phyloP scores from a whole-genome alignment of 495 filamentous ascomycete species.

The Trichoderma virens region DNA sequence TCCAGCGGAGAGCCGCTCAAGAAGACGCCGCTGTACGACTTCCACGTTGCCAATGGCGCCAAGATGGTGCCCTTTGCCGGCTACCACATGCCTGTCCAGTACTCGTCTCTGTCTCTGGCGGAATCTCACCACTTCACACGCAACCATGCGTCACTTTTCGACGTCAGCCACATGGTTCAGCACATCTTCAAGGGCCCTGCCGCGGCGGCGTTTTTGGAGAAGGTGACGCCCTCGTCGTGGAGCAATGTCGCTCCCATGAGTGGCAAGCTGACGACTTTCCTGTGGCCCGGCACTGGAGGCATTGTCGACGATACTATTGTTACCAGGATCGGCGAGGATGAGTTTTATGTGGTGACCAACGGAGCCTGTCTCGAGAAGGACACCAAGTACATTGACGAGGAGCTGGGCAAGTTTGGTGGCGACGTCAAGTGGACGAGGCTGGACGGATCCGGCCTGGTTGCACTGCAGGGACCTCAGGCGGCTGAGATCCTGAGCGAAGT shows the following conservation, averaged over 20 bases:
- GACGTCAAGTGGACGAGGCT: slow-evolving; percentile 48
- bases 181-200: slow-evolving; percentile 66
- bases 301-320: slow-evolving; percentile 93
- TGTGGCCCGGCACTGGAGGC: slow-evolving; percentile 71
- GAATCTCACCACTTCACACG: slow-evolving; percentile 85
- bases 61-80: slow-evolving; percentile 98
- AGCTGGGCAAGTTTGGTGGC: slow-evolving; percentile 55
- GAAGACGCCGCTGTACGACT: slow-evolving; percentile 75
- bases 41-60: slow-evolving; percentile 70
- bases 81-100: slow-evolving; percentile 89
- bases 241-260: slow-evolving; percentile 36
- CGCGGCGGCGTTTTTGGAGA: slow-evolving; percentile 67
- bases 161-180: slow-evolving; percentile 73
- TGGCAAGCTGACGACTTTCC: slow-evolving; percentile 72
- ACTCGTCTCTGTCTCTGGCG: slow-evolving; percentile 61
- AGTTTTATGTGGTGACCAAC: slow-evolving; percentile 92
- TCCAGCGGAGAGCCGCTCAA: slow-evolving; percentile 24
- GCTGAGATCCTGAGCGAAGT: slow-evolving; percentile 51
- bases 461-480: slow-evolving; percentile 79
- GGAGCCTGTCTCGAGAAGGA: slow-evolving; percentile 90
- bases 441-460: slow-evolving; percentile 70
- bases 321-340: slow-evolving; percentile 57
- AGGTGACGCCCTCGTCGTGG: slow-evolving; percentile 66
- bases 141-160: slow-evolving; percentile 80
- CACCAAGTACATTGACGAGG: slow-evolving; percentile 56